Conservation (phyloP, 495 filamentous ascomycete species). For the Podospora fimiseda region DNA sequence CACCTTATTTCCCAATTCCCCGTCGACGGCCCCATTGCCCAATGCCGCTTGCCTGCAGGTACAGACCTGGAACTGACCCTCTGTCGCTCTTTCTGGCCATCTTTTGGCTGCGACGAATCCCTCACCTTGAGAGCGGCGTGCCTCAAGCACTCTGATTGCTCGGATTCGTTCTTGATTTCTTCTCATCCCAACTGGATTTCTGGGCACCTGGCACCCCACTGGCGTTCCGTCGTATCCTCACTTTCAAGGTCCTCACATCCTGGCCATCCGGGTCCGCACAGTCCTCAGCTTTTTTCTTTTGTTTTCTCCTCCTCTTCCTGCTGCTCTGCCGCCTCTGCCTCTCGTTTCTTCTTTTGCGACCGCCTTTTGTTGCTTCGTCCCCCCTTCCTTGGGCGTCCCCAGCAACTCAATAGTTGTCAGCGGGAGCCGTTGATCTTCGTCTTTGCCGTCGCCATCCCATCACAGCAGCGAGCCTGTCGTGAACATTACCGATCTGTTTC, state of each 20-base stretch:
- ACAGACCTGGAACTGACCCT: too few relatives aligned
- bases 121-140: slow-evolving; percentile 13
- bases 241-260: background rate
- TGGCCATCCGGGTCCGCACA: background rate
- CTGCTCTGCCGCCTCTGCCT: background rate
- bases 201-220: background rate
- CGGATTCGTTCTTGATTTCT: background rate
- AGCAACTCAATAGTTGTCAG: background rate
- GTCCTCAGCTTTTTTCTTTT: background rate
- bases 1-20: slow-evolving; percentile 28
- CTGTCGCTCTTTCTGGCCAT: slow-evolving; percentile 4
- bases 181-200: slow-evolving; percentile 4
- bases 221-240: background rate
- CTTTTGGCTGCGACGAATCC: slow-evolving; percentile 14
- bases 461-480: background rate
- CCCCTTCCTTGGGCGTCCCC: background rate
- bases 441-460: background rate
- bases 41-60: slow-evolving; percentile 20
- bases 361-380: background rate
- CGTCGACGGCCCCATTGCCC: slow-evolving; percentile 11
- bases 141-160: slow-evolving; percentile 14
- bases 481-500: background rate
- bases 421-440: background rate
- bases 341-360: background rate
- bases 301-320: background rate